These are phyloP conservation scores for Globisporangium apiculatum DNA, from an alignment of 352 stramenopile species.

Conservation along the genomic window DNA sequence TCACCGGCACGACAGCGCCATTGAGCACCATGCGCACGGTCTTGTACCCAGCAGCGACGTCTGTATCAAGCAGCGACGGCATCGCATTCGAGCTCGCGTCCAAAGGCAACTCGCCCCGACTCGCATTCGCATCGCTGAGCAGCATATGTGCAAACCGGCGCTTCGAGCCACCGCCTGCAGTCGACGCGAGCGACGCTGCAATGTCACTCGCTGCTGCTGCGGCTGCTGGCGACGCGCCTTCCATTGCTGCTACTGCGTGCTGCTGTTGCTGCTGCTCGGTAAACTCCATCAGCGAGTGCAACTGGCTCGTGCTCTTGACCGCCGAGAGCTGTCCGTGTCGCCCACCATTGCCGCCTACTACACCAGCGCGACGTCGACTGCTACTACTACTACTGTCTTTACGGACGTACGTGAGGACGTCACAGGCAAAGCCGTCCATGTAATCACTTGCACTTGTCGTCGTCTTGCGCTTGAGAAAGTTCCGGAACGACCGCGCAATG, in stretches of 20 bases:
- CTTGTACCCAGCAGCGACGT: slow-evolving; percentile 35
- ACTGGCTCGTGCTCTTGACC: slow-evolving; percentile 6
- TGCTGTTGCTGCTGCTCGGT: slow-evolving; percentile 1
- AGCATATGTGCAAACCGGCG: slow-evolving; percentile 4
- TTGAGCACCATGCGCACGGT: slow-evolving; percentile 71
- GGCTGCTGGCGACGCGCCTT: background rate
- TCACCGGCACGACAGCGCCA: slow-evolving; percentile 50
- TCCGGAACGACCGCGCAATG: slow-evolving; percentile 64
- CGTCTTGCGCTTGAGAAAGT: slow-evolving; percentile 71
- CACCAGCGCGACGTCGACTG: background rate
- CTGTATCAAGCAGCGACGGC: background rate
- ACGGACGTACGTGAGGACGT: slow-evolving; percentile 62
- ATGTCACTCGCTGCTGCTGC: background rate
- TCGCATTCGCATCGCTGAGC: background rate
- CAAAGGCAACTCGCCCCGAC: background rate
- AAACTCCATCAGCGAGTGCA: slow-evolving; percentile 7
- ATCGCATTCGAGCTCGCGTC: background rate
- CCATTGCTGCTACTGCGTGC: background rate
- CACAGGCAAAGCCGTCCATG: slow-evolving; percentile 2
- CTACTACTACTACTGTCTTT: slow-evolving; percentile 22
- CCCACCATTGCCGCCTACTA: too few relatives aligned
- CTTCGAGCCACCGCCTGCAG: background rate
- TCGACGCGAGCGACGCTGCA: background rate
- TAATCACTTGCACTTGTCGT: background rate
- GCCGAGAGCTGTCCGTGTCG: background rate